Percentiles rank a stretch among this genome's conserved stretches.
Conservation (phyloP, 805 yeast genomes). For the Cyberlindnera americana region DNA sequence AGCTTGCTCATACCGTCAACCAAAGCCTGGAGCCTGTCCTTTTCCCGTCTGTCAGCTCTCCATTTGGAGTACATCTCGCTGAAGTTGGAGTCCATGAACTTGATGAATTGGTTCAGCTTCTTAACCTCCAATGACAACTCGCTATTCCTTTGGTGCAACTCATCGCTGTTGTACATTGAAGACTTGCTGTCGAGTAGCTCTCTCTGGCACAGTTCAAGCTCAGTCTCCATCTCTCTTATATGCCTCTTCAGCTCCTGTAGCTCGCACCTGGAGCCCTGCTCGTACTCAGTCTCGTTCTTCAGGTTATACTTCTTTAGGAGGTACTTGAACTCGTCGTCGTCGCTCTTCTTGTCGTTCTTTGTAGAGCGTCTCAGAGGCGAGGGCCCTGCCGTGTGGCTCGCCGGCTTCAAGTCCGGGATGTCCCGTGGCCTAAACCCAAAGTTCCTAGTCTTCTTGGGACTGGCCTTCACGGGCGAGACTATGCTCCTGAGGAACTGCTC, state of each 20-base stretch:
- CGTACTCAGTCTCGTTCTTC: constrained; percentile 8
- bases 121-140: constrained; percentile 11
- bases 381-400: too few species aligned
- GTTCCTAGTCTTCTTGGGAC: not conserved
- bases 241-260: constrained; percentile 3
- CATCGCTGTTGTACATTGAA: constrained; percentile 3
- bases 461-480: not conserved
- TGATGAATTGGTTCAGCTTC: constrained; percentile 19
- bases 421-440: constrained; percentile 9
- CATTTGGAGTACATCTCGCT: constrained; percentile 14
- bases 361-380: too few species aligned
- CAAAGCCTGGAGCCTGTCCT: constrained; percentile 11
- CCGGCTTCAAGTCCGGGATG: constrained; percentile 14
- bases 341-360: too few species aligned
- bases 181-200: constrained; percentile 5
- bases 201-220: constrained; percentile 6
- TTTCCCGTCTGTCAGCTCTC: constrained; percentile 16
- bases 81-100: constrained; percentile 20
- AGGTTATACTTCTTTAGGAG: constrained; percentile 16
- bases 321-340: constrained; percentile 10
- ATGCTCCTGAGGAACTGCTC: constrained; percentile 13
- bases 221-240: constrained; percentile 12
- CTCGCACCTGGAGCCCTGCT: constrained; percentile 1
- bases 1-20: constrained; percentile 4
- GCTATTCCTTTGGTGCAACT: constrained; percentile 7